Conservation (phyloP, 1,284 basidiomycete genomes). For the Neotropicomus parvogracilis region DNA sequence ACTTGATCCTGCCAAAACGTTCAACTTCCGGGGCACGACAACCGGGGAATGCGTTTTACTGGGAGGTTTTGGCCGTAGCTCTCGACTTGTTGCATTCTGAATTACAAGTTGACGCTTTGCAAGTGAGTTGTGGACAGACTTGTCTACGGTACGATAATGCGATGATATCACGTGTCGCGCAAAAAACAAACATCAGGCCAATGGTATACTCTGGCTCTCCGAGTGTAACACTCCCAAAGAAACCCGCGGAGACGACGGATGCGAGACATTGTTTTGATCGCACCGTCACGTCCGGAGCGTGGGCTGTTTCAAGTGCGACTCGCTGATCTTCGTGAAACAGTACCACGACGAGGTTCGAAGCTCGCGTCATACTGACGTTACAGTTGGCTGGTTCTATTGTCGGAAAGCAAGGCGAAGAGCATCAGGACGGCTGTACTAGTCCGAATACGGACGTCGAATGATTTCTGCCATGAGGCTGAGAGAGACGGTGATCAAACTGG, state of each 20-base stretch:
- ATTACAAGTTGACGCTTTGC: too few species aligned
- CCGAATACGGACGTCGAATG: neutral
- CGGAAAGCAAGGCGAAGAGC: neutral
- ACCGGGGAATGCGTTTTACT: slow-evolving; percentile 33
- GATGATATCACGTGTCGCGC: slow-evolving; percentile 12
- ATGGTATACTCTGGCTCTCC: too few species aligned
- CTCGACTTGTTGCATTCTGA: slow-evolving; percentile 27
- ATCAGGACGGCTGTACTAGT: neutral
- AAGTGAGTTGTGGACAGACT: too few species aligned
- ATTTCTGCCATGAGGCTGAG: neutral
- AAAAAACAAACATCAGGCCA: too few species aligned
- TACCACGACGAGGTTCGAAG: too few species aligned
- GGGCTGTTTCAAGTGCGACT: slow-evolving; percentile 4
- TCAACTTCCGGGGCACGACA: slow-evolving; percentile 11
- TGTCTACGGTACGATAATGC: too few species aligned
- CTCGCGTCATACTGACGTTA: neutral
- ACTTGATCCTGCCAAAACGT: slow-evolving; percentile 49
- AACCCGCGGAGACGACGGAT: neutral
- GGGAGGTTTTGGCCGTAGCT: slow-evolving; percentile 49
- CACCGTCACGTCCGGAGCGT: neutral
- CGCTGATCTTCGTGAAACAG: neutral
- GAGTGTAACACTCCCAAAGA: neutral
- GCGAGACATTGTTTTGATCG: neutral
- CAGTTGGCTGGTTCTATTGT: neutral
- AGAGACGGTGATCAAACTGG: slow-evolving; percentile 19